Evolutionary conservation across 2,329 filamentous ascomycete genomes (phyloP).

Genomic region (Orbilia blumenaviensis): DNA sequence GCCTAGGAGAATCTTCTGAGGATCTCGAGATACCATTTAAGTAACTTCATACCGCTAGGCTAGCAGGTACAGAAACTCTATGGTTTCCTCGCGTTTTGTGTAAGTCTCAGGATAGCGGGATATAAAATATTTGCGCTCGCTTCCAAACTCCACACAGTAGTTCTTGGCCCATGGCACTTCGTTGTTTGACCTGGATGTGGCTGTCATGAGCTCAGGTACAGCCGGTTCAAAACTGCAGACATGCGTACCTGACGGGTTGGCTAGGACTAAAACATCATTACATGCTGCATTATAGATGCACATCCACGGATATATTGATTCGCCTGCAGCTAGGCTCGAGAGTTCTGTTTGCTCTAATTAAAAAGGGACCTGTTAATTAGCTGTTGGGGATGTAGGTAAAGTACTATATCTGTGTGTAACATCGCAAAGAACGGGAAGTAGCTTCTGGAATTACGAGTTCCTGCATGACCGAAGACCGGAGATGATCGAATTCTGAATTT

Average conservation of each 20-base stretch:
- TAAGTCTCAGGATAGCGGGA: background rate
- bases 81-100: background rate
- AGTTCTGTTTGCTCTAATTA: background rate
- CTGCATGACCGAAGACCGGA: too few relatives aligned
- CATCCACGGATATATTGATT: background rate
- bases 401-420: conserved; percentile 14
- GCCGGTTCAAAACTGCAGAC: background rate
- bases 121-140: conserved; percentile 19
- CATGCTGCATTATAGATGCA: background rate
- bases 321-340: background rate
- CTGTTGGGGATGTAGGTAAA: background rate
- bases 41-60: background rate
- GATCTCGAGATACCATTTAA: conserved; percentile 11
- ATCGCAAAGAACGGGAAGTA: background rate
- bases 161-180: background rate
- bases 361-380: too few relatives aligned
- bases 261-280: background rate
- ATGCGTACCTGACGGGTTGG: background rate
- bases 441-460: conserved; percentile 7
- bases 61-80: background rate
- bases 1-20: background rate
- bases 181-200: background rate
- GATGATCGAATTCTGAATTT: too few relatives aligned
- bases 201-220: background rate
- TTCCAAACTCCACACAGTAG: conserved; percentile 3